A percentile compares a stretch with the other conserved stretches of the same genome.
phyloP scores from a whole-genome alignment of 495 filamentous ascomycete genomes.

The Astrothelium macrocarpum region DNA sequence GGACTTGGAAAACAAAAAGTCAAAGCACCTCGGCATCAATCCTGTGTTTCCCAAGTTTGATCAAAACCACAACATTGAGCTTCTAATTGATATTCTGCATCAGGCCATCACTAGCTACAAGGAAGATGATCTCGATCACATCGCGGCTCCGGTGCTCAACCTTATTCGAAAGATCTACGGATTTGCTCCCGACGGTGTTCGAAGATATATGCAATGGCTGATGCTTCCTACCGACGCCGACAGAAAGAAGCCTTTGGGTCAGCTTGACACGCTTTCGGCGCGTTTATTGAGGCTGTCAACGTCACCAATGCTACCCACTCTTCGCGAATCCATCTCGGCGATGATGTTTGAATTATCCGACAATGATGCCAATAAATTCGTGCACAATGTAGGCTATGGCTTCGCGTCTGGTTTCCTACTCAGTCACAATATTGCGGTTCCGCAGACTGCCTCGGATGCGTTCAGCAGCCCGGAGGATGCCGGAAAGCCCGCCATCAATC shows the following conservation, averaged over 20 bases:
- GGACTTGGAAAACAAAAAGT: constrained; percentile 46
- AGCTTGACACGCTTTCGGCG: constrained; percentile 62
- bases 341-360: constrained; percentile 82
- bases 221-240: constrained; percentile 75
- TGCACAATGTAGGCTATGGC: constrained; percentile 56
- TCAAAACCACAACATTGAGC: constrained; percentile 52
- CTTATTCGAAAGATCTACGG: constrained; percentile 63
- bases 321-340: constrained; percentile 65
- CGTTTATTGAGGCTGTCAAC: constrained; percentile 72
- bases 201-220: constrained; percentile 50
- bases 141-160: constrained; percentile 59
- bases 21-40: constrained; percentile 15
- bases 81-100: constrained; percentile 65
- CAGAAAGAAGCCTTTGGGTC: constrained; percentile 67
- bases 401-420: constrained; percentile 85
- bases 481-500: constrained; percentile 53
- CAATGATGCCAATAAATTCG: constrained; percentile 35
- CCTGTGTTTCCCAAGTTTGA: constrained; percentile 55
- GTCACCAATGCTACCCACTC: constrained; percentile 53
- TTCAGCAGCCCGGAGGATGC: constrained; percentile 37
- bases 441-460: constrained; percentile 53
- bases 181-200: constrained; percentile 54
- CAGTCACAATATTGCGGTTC: constrained; percentile 67
- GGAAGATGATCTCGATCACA: constrained; percentile 58
- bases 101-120: constrained; percentile 49